Evolutionary conservation across 2,329 filamentous ascomycete species (phyloP).

Genomic region (Sarocladiaceae sp.): DNA sequence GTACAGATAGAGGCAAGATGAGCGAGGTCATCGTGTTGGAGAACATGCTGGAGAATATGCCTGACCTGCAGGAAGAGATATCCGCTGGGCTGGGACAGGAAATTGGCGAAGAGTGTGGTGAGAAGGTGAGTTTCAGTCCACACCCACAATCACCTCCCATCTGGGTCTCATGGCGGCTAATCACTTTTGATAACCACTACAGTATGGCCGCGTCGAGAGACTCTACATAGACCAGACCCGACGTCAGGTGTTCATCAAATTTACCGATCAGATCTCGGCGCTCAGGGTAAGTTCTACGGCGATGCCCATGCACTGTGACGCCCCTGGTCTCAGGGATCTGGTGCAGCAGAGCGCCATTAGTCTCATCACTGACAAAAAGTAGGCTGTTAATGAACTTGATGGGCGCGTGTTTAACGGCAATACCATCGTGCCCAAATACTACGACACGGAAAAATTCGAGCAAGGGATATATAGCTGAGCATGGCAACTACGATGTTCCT

Average conservation of each 20-base stretch:
- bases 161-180: no score
- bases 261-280: conserved; percentile 78
- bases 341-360: no score
- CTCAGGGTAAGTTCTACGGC: conserved; percentile 58
- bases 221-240: conserved; percentile 64
- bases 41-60: conserved; percentile 81
- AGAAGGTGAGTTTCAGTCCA: conserved; percentile 56
- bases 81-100: conserved; percentile 75
- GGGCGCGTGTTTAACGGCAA: conserved; percentile 87
- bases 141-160: no score
- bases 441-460: conserved; percentile 77
- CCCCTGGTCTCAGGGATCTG: not conserved
- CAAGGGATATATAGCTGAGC: conserved; percentile 43
- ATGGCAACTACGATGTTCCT: no score
- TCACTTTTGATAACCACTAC: no score
- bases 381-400: conserved; percentile 87
- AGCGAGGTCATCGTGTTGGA: conserved; percentile 75
- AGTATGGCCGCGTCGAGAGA: conserved; percentile 80
- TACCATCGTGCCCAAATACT: conserved; percentile 74
- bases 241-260: conserved; percentile 82
- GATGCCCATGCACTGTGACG: not conserved
- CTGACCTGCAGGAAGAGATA: conserved; percentile 70
- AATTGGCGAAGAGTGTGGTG: conserved; percentile 87
- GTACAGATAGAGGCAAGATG: conserved; percentile 60
- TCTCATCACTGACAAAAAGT: conserved; percentile 10